These are phyloP conservation scores for Malassezia vespertilionis DNA, from an alignment of 1,284 basidiomycete species.

Conservation along the genomic window DNA sequence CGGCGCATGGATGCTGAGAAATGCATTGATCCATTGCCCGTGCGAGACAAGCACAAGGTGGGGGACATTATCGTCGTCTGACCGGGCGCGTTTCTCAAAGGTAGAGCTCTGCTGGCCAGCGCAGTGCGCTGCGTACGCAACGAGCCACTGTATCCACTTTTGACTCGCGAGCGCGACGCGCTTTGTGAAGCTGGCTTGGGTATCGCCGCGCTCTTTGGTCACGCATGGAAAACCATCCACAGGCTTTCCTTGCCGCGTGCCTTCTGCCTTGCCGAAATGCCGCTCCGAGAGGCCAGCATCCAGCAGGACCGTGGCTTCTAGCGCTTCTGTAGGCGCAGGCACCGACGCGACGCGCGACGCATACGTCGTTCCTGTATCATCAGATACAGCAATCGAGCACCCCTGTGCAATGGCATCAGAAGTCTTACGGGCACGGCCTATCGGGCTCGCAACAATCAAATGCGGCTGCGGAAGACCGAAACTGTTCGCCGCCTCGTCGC, in stretches of 20 bases:
- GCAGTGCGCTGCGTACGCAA: background rate
- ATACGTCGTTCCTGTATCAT: background rate
- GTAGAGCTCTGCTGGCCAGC: background rate
- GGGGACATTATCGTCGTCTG: background rate
- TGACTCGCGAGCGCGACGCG: background rate
- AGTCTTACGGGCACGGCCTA: conserved; percentile 29
- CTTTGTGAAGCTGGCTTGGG: background rate
- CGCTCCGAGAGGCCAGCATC: conserved; percentile 12
- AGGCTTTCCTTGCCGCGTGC: background rate
- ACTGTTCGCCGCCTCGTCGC: background rate
- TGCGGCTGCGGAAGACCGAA: conserved; percentile 23
- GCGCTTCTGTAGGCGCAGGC: background rate
- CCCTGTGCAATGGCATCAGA: conserved; percentile 22
- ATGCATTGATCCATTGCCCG: conserved; percentile 39
- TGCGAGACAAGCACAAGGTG: conserved; percentile 36
- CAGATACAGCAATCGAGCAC: background rate
- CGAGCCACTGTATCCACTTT: conserved; percentile 16
- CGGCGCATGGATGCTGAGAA: conserved; percentile 13
- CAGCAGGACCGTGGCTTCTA: background rate
- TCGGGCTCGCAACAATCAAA: conserved; percentile 29
- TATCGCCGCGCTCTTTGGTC: too few relatives aligned
- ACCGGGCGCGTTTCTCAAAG: background rate
- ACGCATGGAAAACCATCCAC: conserved; percentile 10
- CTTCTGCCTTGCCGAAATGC: conserved; percentile 11
- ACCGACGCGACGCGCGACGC: background rate